A percentile compares a stretch with the other conserved stretches of the same genome.
Conservation (phyloP, 2,329 filamentous ascomycete genomes). For the Colletotrichum tanaceti region DNA sequence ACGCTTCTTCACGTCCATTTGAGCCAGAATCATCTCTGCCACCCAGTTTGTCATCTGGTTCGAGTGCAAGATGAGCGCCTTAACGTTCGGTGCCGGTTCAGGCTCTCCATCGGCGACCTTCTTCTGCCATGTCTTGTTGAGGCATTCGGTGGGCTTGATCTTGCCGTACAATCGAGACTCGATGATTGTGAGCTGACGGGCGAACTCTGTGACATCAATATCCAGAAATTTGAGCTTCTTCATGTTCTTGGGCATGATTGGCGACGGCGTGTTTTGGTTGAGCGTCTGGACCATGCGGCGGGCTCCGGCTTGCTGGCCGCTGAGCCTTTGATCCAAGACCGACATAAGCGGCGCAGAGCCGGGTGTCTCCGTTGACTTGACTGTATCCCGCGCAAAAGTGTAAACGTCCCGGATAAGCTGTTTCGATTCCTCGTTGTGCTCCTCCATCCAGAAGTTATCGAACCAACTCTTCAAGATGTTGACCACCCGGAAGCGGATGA, state of each 20-base stretch:
- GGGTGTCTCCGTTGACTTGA: constrained; percentile 93
- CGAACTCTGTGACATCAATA: constrained; percentile 95
- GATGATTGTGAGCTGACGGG: constrained; percentile 96
- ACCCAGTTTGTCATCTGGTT: constrained; percentile 99
- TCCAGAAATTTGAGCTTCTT: constrained; percentile 99
- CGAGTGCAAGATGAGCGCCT: constrained; percentile 94
- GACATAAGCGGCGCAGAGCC: constrained; percentile 87
- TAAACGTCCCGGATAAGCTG: constrained; percentile 89
- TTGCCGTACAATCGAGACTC: constrained; percentile 95
- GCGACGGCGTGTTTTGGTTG: constrained; percentile 82
- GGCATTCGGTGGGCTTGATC: constrained; percentile 93
- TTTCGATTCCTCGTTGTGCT: constrained; percentile 83
- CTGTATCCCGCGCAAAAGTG: constrained; percentile 89
- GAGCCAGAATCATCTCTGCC: constrained; percentile 96
- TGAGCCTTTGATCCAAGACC: constrained; percentile 87
- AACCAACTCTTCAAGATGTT: constrained; percentile 99
- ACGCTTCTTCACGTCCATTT: constrained; percentile 93
- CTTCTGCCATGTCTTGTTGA: constrained; percentile 99
- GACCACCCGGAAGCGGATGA: constrained; percentile 94
- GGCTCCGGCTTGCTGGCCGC: constrained; percentile 86
- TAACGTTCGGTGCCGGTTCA: constrained; percentile 92
- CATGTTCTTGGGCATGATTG: constrained; percentile 98
- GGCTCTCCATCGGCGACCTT: constrained; percentile 84
- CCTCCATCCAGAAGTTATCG: constrained; percentile 99
- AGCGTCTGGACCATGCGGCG: constrained; percentile 89